Percentiles rank a stretch among this genome's conserved stretches.
These are phyloP conservation scores for Salix purpurea DNA, from an alignment of 345 rosid species.

Conservation along the genomic window DNA sequence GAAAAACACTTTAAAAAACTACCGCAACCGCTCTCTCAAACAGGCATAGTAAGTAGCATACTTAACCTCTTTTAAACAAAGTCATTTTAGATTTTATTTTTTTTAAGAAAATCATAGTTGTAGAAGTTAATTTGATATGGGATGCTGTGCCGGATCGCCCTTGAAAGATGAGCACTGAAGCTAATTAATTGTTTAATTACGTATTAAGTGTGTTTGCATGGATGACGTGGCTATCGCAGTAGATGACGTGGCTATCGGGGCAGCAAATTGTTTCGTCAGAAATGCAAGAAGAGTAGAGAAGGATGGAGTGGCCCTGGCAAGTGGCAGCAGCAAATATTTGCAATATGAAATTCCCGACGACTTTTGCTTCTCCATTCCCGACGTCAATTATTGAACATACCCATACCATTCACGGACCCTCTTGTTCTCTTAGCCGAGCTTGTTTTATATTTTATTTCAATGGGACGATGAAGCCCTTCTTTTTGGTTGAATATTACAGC, in stretches of 20 bases:
- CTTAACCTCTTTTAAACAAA: no score
- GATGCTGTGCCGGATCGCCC: no score
- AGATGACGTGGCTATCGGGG: not conserved
- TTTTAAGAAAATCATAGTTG: no score
- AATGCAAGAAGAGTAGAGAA: no score
- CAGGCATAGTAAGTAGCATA: no score
- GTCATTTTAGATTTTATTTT: no score
- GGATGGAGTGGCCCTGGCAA: no score
- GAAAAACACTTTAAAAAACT: no score
- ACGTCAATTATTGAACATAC: slow-evolving; percentile 33
- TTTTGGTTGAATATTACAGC: not conserved
- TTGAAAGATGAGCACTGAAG: not conserved
- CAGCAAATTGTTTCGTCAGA: not conserved
- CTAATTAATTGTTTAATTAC: not conserved
- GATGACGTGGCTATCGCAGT: not conserved
- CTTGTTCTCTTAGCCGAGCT: not conserved
- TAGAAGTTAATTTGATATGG: no score
- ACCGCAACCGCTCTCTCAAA: no score
- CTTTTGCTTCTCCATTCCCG: slow-evolving; percentile 14
- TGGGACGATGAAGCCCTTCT: not conserved
- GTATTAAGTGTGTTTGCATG: not conserved
- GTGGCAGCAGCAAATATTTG: not conserved
- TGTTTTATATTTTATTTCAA: not conserved
- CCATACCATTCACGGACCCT: slow-evolving; percentile 26
- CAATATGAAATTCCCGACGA: not conserved